Base-by-base conservation (phyloP, 2,329 filamentous ascomycete species). In the Stagonosporopsis vannaccii region DNA sequence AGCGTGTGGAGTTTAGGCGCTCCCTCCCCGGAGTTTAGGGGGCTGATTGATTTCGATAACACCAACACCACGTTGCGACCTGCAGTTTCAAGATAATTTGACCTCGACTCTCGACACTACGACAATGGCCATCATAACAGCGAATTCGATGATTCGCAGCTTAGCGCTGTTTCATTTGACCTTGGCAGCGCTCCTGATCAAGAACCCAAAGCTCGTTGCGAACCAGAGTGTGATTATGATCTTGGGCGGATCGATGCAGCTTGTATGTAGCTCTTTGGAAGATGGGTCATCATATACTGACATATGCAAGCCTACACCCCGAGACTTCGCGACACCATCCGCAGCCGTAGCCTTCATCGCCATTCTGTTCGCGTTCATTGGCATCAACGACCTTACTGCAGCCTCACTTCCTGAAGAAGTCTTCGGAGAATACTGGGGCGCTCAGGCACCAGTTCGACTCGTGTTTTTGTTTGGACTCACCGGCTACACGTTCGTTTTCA, bases 141-240 rank as follows among this genome's bases (percentile, higher is more conserved):
- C 88, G 58, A 89, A 85, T 71, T 91, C 89, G 8, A 88, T 97
- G 75, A 89, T 97, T 67, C 89, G 90, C 66, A 88, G 87, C 48
- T 80, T 97, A 66, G 90, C 90, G 66, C 84, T 96, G 73, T 92
- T 95, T 80, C 91, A 97, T 78, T 77, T 97, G 62, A 91, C 90
- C 6, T 81, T 95, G 44, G 92, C 88, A 68, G 92, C 89, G 77
- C 91, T 95, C 80, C 89, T 97, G 79, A 82, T 96, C 68, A 89
- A 86, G 37, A 87, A 84, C 56, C 93, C 93, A 6, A 79, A 80
- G 59, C 82, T 85, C 39, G 82, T 97, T 67, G 87, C 90, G 44
- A 89, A 94, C 71, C 91, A 96, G 69, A 87, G 89, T 48, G 76
- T 96, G 20, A 90, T 97, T 43, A 91, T 87, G 65, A 84, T 97